phyloP scores from a whole-genome alignment of 345 rosid species.

The Citrus maxima region DNA sequence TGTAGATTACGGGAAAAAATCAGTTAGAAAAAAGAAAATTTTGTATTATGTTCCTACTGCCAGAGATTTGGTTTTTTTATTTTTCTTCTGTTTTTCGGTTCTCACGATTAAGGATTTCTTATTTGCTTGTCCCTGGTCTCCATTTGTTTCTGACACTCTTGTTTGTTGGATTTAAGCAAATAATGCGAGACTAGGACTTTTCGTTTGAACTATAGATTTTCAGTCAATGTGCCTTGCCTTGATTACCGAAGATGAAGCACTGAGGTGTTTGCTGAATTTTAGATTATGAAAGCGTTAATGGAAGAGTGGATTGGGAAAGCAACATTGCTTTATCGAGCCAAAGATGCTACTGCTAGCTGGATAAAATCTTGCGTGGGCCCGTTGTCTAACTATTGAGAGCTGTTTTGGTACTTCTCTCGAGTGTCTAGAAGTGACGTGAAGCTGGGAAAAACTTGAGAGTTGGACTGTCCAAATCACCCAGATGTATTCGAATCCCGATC shows the following conservation, averaged over 20 bases:
- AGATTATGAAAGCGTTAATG: background rate
- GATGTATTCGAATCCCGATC: too few species aligned
- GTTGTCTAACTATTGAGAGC: too few species aligned
- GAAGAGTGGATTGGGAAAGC: too few species aligned
- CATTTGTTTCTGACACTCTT: too few species aligned
- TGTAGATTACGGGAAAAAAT: conserved; percentile 14
- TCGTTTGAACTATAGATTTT: background rate
- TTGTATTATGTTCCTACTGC: conserved; percentile 12
- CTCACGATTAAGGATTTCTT: background rate
- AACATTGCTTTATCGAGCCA: too few species aligned
- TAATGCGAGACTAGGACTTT: background rate
- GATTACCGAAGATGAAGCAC: background rate
- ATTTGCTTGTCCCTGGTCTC: background rate
- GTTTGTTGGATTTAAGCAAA: background rate
- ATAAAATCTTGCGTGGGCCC: too few species aligned
- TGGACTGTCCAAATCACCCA: too few species aligned
- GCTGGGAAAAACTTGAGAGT: too few species aligned
- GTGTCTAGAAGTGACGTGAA: too few species aligned
- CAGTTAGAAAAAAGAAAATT: conserved; percentile 15
- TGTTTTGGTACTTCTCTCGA: too few species aligned
- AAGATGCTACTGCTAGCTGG: too few species aligned
- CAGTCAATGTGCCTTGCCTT: too few species aligned
- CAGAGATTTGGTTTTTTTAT: background rate
- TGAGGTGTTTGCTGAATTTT: background rate
- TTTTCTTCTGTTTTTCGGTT: background rate